Evolutionary conservation across 2,329 filamentous ascomycete genomes (phyloP), one percentile per base, ranked within the genome.

Genomic region (Raffaelea ambrosiae): DNA sequence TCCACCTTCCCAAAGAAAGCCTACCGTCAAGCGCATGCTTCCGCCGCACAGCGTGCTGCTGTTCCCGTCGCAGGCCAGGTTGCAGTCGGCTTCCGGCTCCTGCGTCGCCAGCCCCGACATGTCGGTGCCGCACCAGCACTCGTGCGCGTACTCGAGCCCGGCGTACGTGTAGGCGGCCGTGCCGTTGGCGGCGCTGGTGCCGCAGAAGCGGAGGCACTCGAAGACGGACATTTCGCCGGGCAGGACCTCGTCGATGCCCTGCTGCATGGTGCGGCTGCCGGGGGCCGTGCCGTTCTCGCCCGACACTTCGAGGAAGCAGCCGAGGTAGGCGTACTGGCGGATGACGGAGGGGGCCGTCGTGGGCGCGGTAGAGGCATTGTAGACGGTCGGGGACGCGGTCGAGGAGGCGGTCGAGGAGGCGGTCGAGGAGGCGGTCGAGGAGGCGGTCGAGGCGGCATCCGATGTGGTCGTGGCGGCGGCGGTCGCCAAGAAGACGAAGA

Each of bases 271-370:
- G 55, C 66, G 69, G 43, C 51, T 58, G 42, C 64, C 63, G 21
- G 50, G 13, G 23, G 64, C 64, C 4, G 72, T 66, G 51, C 62
- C 60, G 14, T 61, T 51, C 14, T 74, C 57, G 36, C 64, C 63
- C n/a, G 66, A 70, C 2, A 76, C 79, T 58, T 81, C 77, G 55
- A 77, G 77, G 63, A 64, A 80, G 64, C 78, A 82, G 48, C 77
- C 77, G n/a, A 62, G 58, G 61, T 80, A 80, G 16, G 47, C 52
- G 62, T 77, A 80, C 40, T 56, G 59, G 55, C 76, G 77, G 63
- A 65, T 80, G 63, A 76, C 80, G 45, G 76, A 76, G n/a, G 62
- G 58, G 59, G 79, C 79, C 16, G 47, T 52, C 61, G 76, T 78
- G 42, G 56, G 35, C 5, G 35, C 59, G 26, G 55, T 52, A 5